Percentiles rank a stretch among this genome's conserved stretches.
phyloP scores from a whole-genome alignment of 495 filamentous ascomycete genomes.

The Viridothelium virens region DNA sequence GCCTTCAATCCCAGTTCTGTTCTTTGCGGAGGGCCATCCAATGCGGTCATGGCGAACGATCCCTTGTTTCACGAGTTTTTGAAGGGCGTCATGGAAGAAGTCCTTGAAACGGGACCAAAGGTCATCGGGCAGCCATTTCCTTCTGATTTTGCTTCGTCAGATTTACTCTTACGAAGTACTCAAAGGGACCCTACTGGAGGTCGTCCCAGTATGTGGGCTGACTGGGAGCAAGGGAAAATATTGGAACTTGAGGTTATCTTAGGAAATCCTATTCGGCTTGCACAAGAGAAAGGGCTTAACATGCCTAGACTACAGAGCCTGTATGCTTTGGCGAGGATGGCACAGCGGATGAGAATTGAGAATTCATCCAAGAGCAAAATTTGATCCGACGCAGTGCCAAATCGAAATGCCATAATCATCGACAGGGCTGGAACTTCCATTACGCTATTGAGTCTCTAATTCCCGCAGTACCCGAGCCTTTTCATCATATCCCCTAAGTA shows the following conservation, averaged over 20 bases:
- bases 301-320: conserved; percentile 47
- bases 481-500: too few relatives aligned
- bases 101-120: conserved; percentile 46
- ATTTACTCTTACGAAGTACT: conserved; percentile 47
- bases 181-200: conserved; percentile 48
- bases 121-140: conserved; percentile 43
- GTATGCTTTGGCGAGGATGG: conserved; percentile 41
- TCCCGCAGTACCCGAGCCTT: too few relatives aligned
- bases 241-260: conserved; percentile 58
- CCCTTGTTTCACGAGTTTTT: conserved; percentile 38
- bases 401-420: neutral
- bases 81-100: conserved; percentile 50
- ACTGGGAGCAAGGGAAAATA: conserved; percentile 48
- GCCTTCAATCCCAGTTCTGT: conserved; percentile 57
- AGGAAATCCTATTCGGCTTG: conserved; percentile 51
- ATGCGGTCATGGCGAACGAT: conserved; percentile 42
- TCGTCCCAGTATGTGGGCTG: conserved; percentile 52
- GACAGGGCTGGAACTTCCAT: too few relatives aligned
- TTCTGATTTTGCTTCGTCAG: conserved; percentile 43
- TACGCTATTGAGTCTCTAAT: too few relatives aligned
- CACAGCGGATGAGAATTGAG: conserved; percentile 39
- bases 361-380: conserved; percentile 23
- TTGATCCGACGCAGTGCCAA: neutral
- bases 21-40: conserved; percentile 47
- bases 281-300: conserved; percentile 43